phyloP scores from a whole-genome alignment of 257 asterid genomes.

The Solanum corneliomulleri region DNA sequence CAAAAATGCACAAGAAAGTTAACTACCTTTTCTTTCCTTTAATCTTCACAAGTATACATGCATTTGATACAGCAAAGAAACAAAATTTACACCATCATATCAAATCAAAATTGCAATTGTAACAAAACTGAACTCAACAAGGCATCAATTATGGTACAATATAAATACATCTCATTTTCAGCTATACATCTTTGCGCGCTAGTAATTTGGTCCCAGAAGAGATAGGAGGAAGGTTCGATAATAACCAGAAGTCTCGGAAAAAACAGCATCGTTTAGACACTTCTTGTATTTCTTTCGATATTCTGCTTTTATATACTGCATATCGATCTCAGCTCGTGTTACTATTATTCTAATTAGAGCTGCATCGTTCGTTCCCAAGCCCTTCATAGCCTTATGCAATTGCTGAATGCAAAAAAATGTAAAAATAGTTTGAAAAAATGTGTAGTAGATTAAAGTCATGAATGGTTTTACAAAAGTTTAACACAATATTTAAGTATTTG shows the following conservation, averaged over 20 bases:
- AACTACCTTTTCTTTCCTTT: background rate
- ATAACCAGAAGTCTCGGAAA: constrained; percentile 63
- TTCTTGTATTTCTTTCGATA: constrained; percentile 69
- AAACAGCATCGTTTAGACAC: constrained; percentile 53
- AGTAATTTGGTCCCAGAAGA: constrained; percentile 55
- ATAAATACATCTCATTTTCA: background rate
- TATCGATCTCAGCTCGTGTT: constrained; percentile 83
- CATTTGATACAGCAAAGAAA: background rate
- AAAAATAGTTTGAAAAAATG: background rate
- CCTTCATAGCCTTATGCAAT: constrained; percentile 83
- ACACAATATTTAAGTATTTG: background rate
- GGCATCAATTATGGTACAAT: background rate
- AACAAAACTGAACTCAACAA: background rate
- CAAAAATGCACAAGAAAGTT: background rate
- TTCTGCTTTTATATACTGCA: constrained; percentile 79
- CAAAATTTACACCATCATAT: background rate
- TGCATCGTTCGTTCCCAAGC: constrained; percentile 74
- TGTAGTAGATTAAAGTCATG: background rate
- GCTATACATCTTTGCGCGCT: background rate
- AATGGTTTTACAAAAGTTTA: background rate
- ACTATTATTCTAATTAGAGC: constrained; percentile 58
- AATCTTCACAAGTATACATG: background rate
- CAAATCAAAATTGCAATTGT: background rate
- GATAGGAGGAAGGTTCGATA: constrained; percentile 64
- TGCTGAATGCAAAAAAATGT: constrained; percentile 13